Base-by-base conservation (phyloP, 176 grass and related monocot species). In the Carex pumila region DNA sequence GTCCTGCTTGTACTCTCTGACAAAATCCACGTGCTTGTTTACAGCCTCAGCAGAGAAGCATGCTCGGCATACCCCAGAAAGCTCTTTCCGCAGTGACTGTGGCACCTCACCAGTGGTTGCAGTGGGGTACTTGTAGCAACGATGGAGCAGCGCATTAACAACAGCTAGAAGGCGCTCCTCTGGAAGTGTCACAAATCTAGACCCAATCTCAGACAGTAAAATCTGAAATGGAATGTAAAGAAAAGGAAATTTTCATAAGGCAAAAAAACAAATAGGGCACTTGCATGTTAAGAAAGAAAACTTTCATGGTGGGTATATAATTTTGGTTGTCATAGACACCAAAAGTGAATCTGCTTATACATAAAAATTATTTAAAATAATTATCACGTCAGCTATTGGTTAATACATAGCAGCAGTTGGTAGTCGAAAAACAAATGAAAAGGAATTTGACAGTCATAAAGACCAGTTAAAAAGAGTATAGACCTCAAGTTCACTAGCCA, bases 21-120 rank as follows among this genome's bases (percentile, higher is more conserved):
- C 96, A 92, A 99, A 99, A 87, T 99, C 96, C 69, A 99, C 96
- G 78, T 99, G 96, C 81, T 99, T 99, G 86, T 93, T 99, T 80
- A 99, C 93, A 86, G 96, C 96, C 90, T 99, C 96, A 85, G 89
- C 89, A 15, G 96, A 99, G 76, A 99, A 99, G 86, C 96, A 99
- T 86, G 96, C 96, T 88, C 91, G 89, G 75, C 96, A 99, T 54
- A 99, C 96, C 85, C 96, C 96, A 45, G 96, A 95, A 57, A 99
- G 91, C 67, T 99, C 96, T 84, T 99, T 95, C 88, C 93, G 91
- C 57, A 99, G 89, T 85, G 93, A 93, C 53, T 93, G 93, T 63
- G 96, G 96, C 68, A 99, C 96, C 82, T 99, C 96, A 54, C 93
- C 96, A 30, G 96, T 99, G 2, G 96, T 99, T 81, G 96, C 96